A percentile compares a stretch with the other conserved stretches of the same genome.
phyloP scores from a whole-genome alignment of 768 basidiomycete genomes.

The Kwoniella dejecticola region DNA sequence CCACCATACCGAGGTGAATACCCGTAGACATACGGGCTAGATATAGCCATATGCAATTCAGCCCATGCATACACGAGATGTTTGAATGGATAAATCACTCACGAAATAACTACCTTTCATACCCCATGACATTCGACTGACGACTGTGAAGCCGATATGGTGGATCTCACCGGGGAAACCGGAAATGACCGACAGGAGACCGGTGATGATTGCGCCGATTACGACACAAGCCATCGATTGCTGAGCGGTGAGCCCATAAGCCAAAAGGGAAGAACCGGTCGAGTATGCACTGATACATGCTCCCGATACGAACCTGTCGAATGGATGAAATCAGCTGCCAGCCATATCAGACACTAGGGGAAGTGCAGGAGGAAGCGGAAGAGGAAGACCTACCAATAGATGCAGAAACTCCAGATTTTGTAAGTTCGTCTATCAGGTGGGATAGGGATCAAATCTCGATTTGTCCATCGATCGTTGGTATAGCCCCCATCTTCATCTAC shows the following conservation, averaged over 20 bases:
- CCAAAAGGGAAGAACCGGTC: conserved; percentile 30
- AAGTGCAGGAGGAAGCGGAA: neutral
- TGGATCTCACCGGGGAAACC: conserved; percentile 31
- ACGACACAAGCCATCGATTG: conserved; percentile 31
- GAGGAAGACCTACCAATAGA: conserved; percentile 12
- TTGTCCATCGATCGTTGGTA: conserved; percentile 31
- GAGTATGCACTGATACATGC: conserved; percentile 30
- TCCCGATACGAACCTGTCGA: conserved; percentile 16
- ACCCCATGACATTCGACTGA: conserved; percentile 30
- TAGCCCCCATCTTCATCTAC: conserved; percentile 30
- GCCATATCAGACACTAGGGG: neutral
- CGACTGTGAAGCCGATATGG: conserved; percentile 36
- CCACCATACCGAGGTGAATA: conserved; percentile 34
- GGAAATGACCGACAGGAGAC: conserved; percentile 26
- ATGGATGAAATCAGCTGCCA: neutral
- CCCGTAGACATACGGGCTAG: conserved; percentile 18
- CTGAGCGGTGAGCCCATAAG: conserved; percentile 29
- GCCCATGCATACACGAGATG: too few species aligned
- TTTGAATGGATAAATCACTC: conserved; percentile 14
- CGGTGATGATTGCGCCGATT: conserved; percentile 31
- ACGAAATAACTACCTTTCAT: conserved; percentile 29
- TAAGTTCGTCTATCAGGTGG: conserved; percentile 38
- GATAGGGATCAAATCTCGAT: conserved; percentile 43
- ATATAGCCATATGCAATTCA: too few species aligned
- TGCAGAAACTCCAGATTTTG: conserved; percentile 27